phyloP scores from a whole-genome alignment of 192 early-diverging fungal species.

The Kappamyces sp. region DNA sequence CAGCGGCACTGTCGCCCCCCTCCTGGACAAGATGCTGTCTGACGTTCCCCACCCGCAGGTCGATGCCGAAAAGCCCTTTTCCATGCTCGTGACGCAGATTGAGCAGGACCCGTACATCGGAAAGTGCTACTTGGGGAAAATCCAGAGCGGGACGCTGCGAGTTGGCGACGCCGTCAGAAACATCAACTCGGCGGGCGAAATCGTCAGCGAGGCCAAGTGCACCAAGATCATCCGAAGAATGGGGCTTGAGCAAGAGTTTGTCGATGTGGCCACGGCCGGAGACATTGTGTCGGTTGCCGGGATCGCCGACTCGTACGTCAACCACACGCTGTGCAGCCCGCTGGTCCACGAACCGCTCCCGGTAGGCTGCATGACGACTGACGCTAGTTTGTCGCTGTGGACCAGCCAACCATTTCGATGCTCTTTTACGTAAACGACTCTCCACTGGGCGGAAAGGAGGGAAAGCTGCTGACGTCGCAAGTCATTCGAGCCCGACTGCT shows the following conservation, averaged over 20 bases:
- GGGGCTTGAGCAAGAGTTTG: conserved; percentile 59
- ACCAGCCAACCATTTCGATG: conserved; percentile 82
- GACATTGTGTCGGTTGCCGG: conserved; percentile 77
- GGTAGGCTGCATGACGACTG: conserved; percentile 5
- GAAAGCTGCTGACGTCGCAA: conserved; percentile 64
- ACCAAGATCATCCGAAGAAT: conserved; percentile 70
- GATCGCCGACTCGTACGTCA: conserved; percentile 67
- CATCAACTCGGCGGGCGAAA: conserved; percentile 60
- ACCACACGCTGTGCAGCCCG: conserved; percentile 68
- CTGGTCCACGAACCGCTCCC: conserved; percentile 56
- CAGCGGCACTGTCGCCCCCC: conserved; percentile 32
- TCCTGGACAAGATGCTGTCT: conserved; percentile 68
- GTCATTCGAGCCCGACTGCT: conserved; percentile 70
- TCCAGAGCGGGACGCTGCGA: conserved; percentile 60
- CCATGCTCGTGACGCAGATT: conserved; percentile 82
- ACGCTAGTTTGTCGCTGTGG: conserved; percentile 59
- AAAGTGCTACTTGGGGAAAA: conserved; percentile 73
- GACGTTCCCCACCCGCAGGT: conserved; percentile 63
- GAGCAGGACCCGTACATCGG: conserved; percentile 77
- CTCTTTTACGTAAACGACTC: conserved; percentile 82
- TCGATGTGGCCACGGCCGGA: conserved; percentile 71
- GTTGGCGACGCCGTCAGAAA: conserved; percentile 72
- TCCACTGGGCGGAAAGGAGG: conserved; percentile 74
- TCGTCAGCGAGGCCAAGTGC: conserved; percentile 61
- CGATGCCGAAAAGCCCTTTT: conserved; percentile 59